Evolutionary conservation across 2,329 filamentous ascomycete genomes (phyloP), one percentile per base, ranked within the genome.

Genomic region (Botrytis sinoallii): DNA sequence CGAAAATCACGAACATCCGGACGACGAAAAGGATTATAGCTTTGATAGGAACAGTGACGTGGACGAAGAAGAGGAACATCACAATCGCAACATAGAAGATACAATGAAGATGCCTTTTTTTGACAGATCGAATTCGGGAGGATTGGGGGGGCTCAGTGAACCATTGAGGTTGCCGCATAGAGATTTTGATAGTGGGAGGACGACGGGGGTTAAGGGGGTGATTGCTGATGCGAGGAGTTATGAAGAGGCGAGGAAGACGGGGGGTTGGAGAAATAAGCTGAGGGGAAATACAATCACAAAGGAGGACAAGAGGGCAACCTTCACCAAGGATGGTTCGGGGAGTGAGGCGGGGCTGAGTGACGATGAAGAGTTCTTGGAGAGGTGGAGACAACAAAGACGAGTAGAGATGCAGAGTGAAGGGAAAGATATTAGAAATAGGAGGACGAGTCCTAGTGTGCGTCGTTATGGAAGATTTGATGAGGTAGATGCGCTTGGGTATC

Each of bases 401-500:
- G 87, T 89, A 75, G 93, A 98, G 84, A 86, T 98, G 70, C 88
- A 93, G 86, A 85, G 85, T 78, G 86, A 91, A 81, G 84, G 86
- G 75, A 87, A 82, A 75, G 83, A 86, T 77, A 86, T 90, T 67
- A 87, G 87, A 75, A 92, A 86, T 75, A 86, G 92, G 79, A 89
- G 91, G 79, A 91, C 89, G 70, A 95, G 91, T 81, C 93, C 94
- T 0, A 94, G 91, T 78, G 88, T 92, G 76, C 86, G 93, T 77
- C 86, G 91, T 74, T 98, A 92, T 81, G 96, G 96, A 35, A 88
- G 88, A 20, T 85, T 98, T 76, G 92, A 95, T 75, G 88, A 90
- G 74, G 96, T 98, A 1, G 95, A 98, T 85, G 95, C 94, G 12
- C 86, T 92, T 76, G 96, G 95, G 29, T 99, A 97, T 80, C 88